Percentiles rank a stretch among this genome's conserved stretches.
Evolutionary conservation across 2,329 filamentous ascomycete species (phyloP).

Genomic region (Aspergillus hortae): DNA sequence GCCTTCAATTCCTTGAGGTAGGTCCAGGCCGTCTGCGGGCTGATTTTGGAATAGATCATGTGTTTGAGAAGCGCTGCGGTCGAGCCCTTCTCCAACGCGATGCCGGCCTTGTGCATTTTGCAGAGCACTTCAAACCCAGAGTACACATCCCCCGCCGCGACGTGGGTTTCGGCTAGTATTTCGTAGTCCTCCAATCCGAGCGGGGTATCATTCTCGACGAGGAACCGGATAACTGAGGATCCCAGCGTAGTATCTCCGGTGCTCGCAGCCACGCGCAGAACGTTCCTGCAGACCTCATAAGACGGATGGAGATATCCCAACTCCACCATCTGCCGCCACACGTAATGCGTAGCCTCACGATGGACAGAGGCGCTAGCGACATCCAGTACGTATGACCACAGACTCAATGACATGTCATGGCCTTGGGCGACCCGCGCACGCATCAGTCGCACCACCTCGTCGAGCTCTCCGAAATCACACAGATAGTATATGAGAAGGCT

Average conservation of each 20-base stretch:
- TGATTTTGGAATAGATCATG: constrained; percentile 47
- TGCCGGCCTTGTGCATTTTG: constrained; percentile 66
- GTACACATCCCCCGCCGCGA: constrained; percentile 56
- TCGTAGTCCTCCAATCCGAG: constrained; percentile 72
- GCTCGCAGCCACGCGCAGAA: constrained; percentile 69
- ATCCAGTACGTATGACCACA: constrained; percentile 74
- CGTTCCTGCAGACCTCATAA: constrained; percentile 62
- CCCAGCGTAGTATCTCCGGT: constrained; percentile 66
- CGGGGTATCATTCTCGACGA: constrained; percentile 55
- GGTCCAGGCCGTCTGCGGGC: constrained; percentile 52
- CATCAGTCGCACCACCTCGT: constrained; percentile 71
- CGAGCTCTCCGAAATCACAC: constrained; percentile 67
- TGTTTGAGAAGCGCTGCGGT: constrained; percentile 61
- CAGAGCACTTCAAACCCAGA: constrained; percentile 67
- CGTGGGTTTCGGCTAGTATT: constrained; percentile 69
- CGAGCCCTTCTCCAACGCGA: constrained; percentile 55
- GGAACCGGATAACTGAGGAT: constrained; percentile 64
- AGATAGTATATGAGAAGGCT: constrained; percentile 74
- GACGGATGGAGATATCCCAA: constrained; percentile 58
- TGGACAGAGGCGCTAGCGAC: constrained; percentile 62
- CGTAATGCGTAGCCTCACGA: constrained; percentile 61
- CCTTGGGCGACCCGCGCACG: constrained; percentile 51
- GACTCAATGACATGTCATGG: constrained; percentile 48
- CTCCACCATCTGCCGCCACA: constrained; percentile 68
- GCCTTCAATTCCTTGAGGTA: constrained; percentile 56